phyloP scores from a whole-genome alignment of 2,329 filamentous ascomycete genomes.

The Calonectria hawksworthii region DNA sequence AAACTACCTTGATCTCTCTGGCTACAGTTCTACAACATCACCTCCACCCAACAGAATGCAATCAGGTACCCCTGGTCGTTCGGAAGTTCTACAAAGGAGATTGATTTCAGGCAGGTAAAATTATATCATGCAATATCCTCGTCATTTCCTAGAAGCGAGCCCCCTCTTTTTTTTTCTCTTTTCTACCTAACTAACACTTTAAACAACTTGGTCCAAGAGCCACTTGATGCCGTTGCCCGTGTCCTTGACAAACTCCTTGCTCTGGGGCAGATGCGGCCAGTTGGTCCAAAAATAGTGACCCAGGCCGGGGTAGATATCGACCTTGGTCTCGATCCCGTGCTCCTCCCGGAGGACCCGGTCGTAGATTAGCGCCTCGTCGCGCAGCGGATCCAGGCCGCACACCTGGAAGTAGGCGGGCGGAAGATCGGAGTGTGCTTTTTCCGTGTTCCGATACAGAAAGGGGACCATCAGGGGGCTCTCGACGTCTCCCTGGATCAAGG shows the following conservation, averaged over 20 bases:
- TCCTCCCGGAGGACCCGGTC: conserved; percentile 21
- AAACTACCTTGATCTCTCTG: not conserved
- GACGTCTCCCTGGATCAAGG: not conserved
- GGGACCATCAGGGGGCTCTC: not conserved
- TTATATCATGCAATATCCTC: not conserved
- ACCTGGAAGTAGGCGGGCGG: conserved; percentile 27
- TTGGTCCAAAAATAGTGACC: conserved; percentile 10
- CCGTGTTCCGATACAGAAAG: not conserved
- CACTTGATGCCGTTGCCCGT: not conserved
- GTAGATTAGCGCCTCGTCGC: conserved; percentile 31
- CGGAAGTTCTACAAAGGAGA: not conserved
- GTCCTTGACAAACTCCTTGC: not conserved
- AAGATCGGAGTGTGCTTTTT: not conserved
- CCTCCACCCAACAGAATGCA: not conserved
- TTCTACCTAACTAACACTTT: too few relatives aligned
- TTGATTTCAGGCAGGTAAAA: not conserved
- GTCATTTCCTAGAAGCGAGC: not conserved
- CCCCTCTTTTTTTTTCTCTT: not conserved
- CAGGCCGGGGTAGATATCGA: conserved; percentile 20
- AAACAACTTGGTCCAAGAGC: not conserved
- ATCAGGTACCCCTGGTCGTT: not conserved
- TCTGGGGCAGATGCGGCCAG: not conserved
- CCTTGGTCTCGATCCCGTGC: not conserved
- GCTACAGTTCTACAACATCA: not conserved
- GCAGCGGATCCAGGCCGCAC: conserved; percentile 21